Percentiles rank a stretch among this genome's conserved stretches.
phyloP scores from a whole-genome alignment of 768 basidiomycete genomes.

The Boletus vermiculosoides region DNA sequence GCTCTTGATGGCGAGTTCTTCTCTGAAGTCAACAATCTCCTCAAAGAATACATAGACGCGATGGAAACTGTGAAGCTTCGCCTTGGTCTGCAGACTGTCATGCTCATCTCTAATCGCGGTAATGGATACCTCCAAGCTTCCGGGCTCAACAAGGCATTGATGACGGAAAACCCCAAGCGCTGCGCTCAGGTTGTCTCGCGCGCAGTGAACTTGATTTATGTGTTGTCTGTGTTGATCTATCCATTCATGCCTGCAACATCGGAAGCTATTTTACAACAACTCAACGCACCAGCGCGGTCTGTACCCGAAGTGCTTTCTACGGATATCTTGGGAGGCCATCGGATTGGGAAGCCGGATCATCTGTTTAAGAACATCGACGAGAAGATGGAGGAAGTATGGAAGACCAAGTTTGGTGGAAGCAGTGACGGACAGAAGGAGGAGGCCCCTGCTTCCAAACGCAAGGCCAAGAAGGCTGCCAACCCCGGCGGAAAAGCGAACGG shows the following conservation, averaged over 20 bases:
- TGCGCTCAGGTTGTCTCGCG: conserved; percentile 90
- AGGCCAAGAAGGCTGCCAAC: conserved; percentile 53
- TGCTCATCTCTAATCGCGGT: conserved; percentile 85
- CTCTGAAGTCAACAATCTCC: conserved; percentile 69
- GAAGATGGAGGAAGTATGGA: conserved; percentile 81
- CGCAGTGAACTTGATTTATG: conserved; percentile 90
- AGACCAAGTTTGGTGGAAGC: conserved; percentile 77
- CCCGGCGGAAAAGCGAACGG: conserved; percentile 46
- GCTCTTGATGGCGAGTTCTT: conserved; percentile 73
- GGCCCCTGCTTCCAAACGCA: conserved; percentile 46
- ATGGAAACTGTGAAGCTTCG: conserved; percentile 94
- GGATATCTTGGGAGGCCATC: conserved; percentile 87
- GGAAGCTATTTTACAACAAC: conserved; percentile 74
- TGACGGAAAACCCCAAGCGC: conserved; percentile 75
- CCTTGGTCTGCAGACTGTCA: conserved; percentile 80
- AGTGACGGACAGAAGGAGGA: conserved; percentile 41
- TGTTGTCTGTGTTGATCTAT: conserved; percentile 79
- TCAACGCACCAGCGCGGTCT: conserved; percentile 83
- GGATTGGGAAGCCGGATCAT: conserved; percentile 81
- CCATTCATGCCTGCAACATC: conserved; percentile 97
- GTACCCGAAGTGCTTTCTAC: conserved; percentile 71
- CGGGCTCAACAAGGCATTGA: conserved; percentile 85
- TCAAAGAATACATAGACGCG: conserved; percentile 77
- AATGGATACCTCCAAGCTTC: conserved; percentile 95
- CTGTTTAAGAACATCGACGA: conserved; percentile 95